phyloP scores from a whole-genome alignment of 2,329 filamentous ascomycete species.

The Alternaria burnsii region DNA sequence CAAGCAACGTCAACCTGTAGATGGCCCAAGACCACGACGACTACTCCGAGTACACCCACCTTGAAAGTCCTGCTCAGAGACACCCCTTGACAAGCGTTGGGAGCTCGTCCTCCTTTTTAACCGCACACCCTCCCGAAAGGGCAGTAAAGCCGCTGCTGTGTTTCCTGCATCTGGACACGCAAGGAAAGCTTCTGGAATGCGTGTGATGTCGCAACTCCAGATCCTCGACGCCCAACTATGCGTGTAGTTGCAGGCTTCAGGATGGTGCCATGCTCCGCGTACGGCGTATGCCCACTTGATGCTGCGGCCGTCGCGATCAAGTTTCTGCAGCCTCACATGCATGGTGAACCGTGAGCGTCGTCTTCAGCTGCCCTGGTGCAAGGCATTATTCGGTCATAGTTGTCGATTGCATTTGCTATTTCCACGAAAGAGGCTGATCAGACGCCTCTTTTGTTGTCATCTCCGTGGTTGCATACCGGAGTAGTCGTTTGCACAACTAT shows the following conservation, averaged over 20 bases:
- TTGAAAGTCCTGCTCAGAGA: slow-evolving; percentile 33
- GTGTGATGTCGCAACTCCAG: slow-evolving; percentile 36
- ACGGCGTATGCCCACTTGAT: slow-evolving; percentile 26
- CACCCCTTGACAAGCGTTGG: slow-evolving; percentile 33
- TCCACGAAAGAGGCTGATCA: slow-evolving; percentile 37
- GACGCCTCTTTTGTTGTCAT: slow-evolving; percentile 43
- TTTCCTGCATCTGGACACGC: slow-evolving; percentile 38
- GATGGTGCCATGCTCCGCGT: slow-evolving; percentile 24
- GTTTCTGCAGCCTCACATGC: slow-evolving; percentile 30
- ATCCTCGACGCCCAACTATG: slow-evolving; percentile 36
- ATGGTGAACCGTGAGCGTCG: slow-evolving; percentile 36
- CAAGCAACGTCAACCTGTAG: slow-evolving; percentile 51
- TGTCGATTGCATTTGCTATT: slow-evolving; percentile 38
- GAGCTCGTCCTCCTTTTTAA: slow-evolving; percentile 29
- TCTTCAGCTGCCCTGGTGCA: slow-evolving; percentile 43
- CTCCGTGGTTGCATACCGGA: slow-evolving; percentile 43
- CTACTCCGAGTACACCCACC: slow-evolving; percentile 45
- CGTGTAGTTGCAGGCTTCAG: slow-evolving; percentile 28
- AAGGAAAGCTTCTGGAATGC: slow-evolving; percentile 48
- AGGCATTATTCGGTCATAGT: slow-evolving; percentile 21
- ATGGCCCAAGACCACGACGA: slow-evolving; percentile 45
- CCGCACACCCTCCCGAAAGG: slow-evolving; percentile 37
- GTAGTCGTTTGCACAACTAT: slow-evolving; percentile 24
- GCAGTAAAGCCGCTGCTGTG: slow-evolving; percentile 45
- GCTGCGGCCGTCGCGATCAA: slow-evolving; percentile 27